A percentile compares a stretch with the other conserved stretches of the same genome.
Conservation (phyloP, 768 basidiomycete genomes). For the Hemileccinum impolitum region DNA sequence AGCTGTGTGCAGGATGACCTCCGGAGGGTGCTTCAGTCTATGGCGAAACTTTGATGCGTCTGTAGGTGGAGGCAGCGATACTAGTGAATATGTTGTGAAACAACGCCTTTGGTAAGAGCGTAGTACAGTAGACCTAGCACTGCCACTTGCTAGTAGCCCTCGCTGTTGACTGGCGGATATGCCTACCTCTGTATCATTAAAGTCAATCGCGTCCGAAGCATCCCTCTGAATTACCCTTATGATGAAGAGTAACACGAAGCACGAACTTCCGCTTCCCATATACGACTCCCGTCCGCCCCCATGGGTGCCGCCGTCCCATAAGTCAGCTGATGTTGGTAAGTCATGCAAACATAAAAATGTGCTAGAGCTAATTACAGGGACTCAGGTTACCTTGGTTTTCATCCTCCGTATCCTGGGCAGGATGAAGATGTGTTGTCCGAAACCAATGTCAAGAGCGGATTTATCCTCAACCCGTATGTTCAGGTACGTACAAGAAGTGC, state of each 20-base stretch:
- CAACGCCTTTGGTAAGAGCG: no score
- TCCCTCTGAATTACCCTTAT: constrained; percentile 1
- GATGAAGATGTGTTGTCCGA: constrained; percentile 73
- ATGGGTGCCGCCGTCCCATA: constrained; percentile 71
- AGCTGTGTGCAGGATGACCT: constrained; percentile 51
- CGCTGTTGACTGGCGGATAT: no score
- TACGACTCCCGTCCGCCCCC: constrained; percentile 67
- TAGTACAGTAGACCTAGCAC: no score
- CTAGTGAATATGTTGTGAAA: no score
- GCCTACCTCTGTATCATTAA: no score
- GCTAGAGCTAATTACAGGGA: not conserved
- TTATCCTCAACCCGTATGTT: constrained; percentile 50
- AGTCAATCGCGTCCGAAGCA: no score
- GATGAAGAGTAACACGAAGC: constrained; percentile 26
- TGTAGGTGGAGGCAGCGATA: no score
- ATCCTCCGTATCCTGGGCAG: constrained; percentile 71
- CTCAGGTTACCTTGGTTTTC: constrained; percentile 71
- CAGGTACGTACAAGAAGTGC: constrained; percentile 42
- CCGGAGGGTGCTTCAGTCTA: constrained; percentile 48
- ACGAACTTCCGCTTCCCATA: constrained; percentile 39
- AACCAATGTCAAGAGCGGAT: constrained; percentile 63
- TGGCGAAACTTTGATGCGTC: constrained; percentile 27
- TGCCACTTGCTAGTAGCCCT: no score
- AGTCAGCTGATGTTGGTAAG: constrained; percentile 66
- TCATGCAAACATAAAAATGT: not conserved